phyloP scores from a whole-genome alignment of 257 asterid genomes.

The Solanum tacnaense region DNA sequence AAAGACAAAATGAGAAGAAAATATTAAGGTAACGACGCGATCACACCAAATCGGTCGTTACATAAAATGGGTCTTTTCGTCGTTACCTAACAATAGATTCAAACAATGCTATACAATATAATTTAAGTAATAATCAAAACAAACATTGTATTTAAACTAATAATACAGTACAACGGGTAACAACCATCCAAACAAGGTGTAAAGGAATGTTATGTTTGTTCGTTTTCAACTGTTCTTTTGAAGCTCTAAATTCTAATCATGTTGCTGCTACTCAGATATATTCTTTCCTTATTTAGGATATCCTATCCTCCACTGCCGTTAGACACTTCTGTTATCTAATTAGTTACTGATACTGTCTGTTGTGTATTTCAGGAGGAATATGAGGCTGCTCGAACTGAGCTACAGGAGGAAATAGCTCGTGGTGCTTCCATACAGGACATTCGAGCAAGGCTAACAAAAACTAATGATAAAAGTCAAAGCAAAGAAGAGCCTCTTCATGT shows the following conservation, averaged over 20 bases:
- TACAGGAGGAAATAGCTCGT: conserved; percentile 66
- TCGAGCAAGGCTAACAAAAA: conserved; percentile 52
- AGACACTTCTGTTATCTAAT: not conserved
- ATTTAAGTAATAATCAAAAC: not conserved
- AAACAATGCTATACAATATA: not conserved
- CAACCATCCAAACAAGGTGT: not conserved
- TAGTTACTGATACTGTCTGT: not conserved
- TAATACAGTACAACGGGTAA: not conserved
- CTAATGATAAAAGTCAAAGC: conserved; percentile 28
- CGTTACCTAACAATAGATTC: not conserved
- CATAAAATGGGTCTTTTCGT: not conserved
- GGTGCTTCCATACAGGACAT: conserved; percentile 67
- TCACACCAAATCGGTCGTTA: not conserved
- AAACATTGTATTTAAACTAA: not conserved
- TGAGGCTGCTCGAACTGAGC: conserved; percentile 90
- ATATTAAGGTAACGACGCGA: not conserved
- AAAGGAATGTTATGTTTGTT: not conserved
- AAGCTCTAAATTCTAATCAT: not conserved
- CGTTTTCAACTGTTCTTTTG: not conserved
- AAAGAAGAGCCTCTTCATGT: conserved; percentile 32
- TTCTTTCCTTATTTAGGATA: not conserved
- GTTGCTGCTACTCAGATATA: not conserved
- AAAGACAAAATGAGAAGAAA: not conserved
- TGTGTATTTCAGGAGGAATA: conserved; percentile 54
- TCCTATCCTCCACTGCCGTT: not conserved